Conservation (phyloP, 768 basidiomycete species). For the Trametes maxima region DNA sequence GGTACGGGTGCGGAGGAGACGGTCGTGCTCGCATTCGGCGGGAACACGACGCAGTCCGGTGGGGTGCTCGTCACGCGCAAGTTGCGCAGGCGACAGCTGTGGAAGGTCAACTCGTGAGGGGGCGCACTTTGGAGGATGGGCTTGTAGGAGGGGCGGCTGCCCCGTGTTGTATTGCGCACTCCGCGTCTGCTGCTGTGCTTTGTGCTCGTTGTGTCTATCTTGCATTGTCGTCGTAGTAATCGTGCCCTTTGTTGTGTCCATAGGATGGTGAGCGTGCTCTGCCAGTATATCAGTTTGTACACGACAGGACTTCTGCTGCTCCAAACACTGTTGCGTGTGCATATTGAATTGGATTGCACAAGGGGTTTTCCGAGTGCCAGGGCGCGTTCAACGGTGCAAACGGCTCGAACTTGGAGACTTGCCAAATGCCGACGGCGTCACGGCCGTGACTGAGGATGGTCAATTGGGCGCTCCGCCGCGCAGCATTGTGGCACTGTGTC, state of each 20-base stretch:
- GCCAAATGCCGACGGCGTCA: neutral
- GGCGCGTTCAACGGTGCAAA: neutral
- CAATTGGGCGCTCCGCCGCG: neutral
- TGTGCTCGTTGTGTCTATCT: conserved; percentile 24
- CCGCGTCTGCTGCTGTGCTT: conserved; percentile 22
- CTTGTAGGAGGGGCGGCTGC: neutral
- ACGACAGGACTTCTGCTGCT: neutral
- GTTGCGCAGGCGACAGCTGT: conserved; percentile 55
- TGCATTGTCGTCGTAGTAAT: conserved; percentile 25
- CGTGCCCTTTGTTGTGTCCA: conserved; percentile 17
- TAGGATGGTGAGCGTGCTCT: conserved; percentile 19
- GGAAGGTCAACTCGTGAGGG: conserved; percentile 41
- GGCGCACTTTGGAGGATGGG: neutral
- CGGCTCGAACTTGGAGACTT: conserved; percentile 2
- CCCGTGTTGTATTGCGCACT: conserved; percentile 7
- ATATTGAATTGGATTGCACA: neutral
- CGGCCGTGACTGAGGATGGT: neutral
- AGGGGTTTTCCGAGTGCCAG: neutral
- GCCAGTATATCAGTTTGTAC: conserved; percentile 8
- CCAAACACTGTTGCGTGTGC: neutral
- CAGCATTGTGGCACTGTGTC: neutral
- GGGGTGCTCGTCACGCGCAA: conserved; percentile 89
- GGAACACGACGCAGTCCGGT: conserved; percentile 64
- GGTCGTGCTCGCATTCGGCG: conserved; percentile 90
- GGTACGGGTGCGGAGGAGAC: conserved; percentile 80